Conservation (phyloP, 768 basidiomycete species). For the Rhizopogon roseolus region DNA sequence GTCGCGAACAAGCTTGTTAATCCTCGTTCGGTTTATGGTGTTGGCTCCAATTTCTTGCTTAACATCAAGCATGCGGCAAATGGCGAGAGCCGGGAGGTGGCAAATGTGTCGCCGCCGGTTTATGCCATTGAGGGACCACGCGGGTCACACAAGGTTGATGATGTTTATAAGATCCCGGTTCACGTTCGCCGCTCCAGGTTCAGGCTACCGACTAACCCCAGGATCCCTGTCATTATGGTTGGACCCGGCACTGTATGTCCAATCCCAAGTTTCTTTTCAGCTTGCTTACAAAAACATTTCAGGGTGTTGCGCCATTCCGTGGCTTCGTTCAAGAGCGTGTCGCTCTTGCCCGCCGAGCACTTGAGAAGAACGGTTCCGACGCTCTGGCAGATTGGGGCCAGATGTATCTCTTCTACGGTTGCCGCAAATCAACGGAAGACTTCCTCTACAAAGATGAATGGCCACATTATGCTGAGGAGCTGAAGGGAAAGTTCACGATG, state of each 20-base stretch:
- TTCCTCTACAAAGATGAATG: slow-evolving; percentile 96
- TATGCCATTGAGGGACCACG: slow-evolving; percentile 93
- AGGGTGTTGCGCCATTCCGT: slow-evolving; percentile 99
- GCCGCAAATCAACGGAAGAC: slow-evolving; percentile 83
- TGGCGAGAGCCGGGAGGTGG: slow-evolving; percentile 43
- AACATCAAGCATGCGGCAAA: slow-evolving; percentile 81
- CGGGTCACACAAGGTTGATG: slow-evolving; percentile 69
- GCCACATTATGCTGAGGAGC: slow-evolving; percentile 80
- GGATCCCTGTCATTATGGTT: slow-evolving; percentile 98
- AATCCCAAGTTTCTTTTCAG: neutral
- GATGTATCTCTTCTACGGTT: slow-evolving; percentile 95
- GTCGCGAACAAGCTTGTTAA: slow-evolving; percentile 45
- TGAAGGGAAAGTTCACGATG: slow-evolving; percentile 88
- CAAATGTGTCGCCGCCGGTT: slow-evolving; percentile 45
- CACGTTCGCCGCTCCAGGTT: slow-evolving; percentile 97
- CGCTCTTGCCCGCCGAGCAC: slow-evolving; percentile 87
- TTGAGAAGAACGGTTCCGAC: slow-evolving; percentile 93
- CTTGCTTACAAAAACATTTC: slow-evolving; percentile 4
- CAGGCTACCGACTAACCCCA: slow-evolving; percentile 94
- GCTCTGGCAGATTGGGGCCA: slow-evolving; percentile 94
- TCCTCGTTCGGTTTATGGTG: slow-evolving; percentile 75
- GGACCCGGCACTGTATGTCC: slow-evolving; percentile 92
- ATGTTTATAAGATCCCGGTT: slow-evolving; percentile 79
- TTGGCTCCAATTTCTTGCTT: slow-evolving; percentile 92
- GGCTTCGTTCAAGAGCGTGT: slow-evolving; percentile 98